phyloP scores from a whole-genome alignment of 768 basidiomycete genomes.

The Suillus paluster region DNA sequence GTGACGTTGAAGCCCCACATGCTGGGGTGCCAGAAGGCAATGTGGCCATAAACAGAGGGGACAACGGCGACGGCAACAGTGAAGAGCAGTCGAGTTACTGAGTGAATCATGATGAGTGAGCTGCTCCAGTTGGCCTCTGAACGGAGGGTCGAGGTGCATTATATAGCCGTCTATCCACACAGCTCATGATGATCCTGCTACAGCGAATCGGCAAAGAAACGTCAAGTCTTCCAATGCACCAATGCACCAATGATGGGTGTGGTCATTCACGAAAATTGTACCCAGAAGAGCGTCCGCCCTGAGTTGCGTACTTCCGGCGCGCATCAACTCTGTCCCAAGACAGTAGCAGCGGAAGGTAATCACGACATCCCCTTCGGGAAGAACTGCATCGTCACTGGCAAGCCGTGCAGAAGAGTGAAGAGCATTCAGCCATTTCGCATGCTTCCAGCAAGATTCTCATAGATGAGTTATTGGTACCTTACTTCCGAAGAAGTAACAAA shows the following conservation, averaged over 20 bases:
- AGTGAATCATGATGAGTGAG: slow-evolving; percentile 7
- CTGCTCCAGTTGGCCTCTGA: background rate
- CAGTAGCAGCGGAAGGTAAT: background rate
- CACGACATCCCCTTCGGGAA: background rate
- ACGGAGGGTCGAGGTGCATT: background rate
- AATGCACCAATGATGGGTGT: background rate
- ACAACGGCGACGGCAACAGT: background rate
- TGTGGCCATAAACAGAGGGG: slow-evolving; percentile 10
- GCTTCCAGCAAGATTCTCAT: slow-evolving; percentile 1
- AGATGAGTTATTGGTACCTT: background rate
- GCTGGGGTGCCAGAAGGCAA: slow-evolving; percentile 33
- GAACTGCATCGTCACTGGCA: background rate
- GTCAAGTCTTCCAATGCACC: background rate
- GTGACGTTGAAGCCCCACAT: slow-evolving; percentile 48
- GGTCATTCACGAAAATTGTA: background rate
- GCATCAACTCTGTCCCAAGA: background rate
- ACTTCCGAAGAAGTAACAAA: background rate
- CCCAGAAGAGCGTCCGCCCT: background rate
- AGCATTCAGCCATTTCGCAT: too few relatives aligned
- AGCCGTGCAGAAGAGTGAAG: background rate
- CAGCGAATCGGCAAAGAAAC: background rate
- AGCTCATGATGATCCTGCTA: background rate
- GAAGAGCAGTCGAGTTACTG: slow-evolving; percentile 1
- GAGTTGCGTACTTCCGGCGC: slow-evolving; percentile 3
- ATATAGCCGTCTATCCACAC: background rate